These are phyloP conservation scores for Leccinum sublutescens DNA, from an alignment of 768 basidiomycete species.

Conservation along the genomic window DNA sequence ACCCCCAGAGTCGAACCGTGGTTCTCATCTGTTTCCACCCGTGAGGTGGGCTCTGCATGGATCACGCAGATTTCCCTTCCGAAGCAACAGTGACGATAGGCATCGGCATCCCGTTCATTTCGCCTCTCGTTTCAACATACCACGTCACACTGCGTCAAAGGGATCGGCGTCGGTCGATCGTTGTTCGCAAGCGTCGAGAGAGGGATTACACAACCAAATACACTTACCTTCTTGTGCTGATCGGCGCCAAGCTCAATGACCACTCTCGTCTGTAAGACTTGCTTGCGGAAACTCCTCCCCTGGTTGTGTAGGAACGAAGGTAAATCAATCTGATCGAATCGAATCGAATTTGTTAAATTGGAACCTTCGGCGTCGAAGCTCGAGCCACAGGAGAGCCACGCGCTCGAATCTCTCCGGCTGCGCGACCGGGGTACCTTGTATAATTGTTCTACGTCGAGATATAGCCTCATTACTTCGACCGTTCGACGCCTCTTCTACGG, in stretches of 20 bases:
- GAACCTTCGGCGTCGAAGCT: conserved; percentile 15
- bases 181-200: conserved; percentile 4
- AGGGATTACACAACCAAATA: conserved; percentile 1
- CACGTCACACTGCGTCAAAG: conserved; percentile 3
- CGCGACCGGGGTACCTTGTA: conserved; percentile 15
- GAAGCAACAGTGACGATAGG: background rate
- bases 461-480: conserved; percentile 13
- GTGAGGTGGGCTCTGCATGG: background rate
- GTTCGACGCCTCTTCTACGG: background rate
- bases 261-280: conserved; percentile 2
- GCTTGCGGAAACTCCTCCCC: conserved; percentile 2
- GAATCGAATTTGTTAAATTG: conserved; percentile 23
- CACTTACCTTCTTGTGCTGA: conserved; percentile 7
- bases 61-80: background rate
- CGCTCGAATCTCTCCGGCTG: conserved; percentile 23
- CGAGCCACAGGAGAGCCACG: conserved; percentile 17
- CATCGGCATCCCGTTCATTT: conserved; percentile 8
- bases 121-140: conserved; percentile 5
- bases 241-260: conserved; percentile 13
- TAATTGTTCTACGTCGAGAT: conserved; percentile 14
- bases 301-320: conserved; percentile 17
- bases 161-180: conserved; percentile 17
- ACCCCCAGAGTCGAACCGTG: background rate
- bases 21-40: background rate
- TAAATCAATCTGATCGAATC: conserved; percentile 25